Evolutionary conservation across 2,329 filamentous ascomycete species (phyloP).

Genomic region (Paracorniculantispora psalliotae): DNA sequence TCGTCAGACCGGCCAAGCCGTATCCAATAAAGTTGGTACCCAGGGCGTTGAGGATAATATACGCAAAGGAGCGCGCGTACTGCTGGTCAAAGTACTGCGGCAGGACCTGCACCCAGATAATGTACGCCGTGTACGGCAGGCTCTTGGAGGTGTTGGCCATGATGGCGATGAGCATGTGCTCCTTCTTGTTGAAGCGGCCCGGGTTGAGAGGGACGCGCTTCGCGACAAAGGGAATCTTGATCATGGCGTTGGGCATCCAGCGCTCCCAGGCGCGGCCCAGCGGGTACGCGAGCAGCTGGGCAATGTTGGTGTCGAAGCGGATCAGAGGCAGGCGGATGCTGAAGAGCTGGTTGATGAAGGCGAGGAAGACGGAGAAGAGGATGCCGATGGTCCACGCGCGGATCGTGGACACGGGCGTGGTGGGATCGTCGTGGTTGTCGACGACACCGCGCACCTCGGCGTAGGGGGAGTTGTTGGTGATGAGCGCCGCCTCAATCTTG

Average conservation of each 20-base stretch:
- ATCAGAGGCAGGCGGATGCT: conserved; percentile 52
- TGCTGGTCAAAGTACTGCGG: conserved; percentile 50
- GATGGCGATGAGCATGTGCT: conserved; percentile 59
- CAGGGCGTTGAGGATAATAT: conserved; percentile 40
- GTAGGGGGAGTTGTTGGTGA: conserved; percentile 52
- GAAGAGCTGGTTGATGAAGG: conserved; percentile 54
- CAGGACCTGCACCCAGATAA: conserved; percentile 50
- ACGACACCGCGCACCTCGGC: conserved; percentile 53
- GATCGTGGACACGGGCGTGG: conserved; percentile 47
- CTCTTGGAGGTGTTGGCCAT: conserved; percentile 57
- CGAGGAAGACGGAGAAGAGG: conserved; percentile 44
- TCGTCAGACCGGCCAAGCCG: conserved; percentile 39
- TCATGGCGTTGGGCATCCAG: conserved; percentile 45
- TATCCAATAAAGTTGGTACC: conserved; percentile 45
- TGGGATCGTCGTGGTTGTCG: conserved; percentile 49
- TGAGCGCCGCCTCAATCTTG: conserved; percentile 50
- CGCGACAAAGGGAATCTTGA: conserved; percentile 39
- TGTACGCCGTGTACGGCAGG: conserved; percentile 50
- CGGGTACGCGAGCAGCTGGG: conserved; percentile 53
- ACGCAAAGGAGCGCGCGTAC: conserved; percentile 46
- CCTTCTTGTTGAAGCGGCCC: conserved; percentile 54
- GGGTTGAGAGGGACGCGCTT: conserved; percentile 47
- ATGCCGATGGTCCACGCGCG: conserved; percentile 50
- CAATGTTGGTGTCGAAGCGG: conserved; percentile 49
- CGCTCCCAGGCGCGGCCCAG: conserved; percentile 47